Conservation (phyloP, 345 rosid genomes). For the Eucalyptus urophylla region DNA sequence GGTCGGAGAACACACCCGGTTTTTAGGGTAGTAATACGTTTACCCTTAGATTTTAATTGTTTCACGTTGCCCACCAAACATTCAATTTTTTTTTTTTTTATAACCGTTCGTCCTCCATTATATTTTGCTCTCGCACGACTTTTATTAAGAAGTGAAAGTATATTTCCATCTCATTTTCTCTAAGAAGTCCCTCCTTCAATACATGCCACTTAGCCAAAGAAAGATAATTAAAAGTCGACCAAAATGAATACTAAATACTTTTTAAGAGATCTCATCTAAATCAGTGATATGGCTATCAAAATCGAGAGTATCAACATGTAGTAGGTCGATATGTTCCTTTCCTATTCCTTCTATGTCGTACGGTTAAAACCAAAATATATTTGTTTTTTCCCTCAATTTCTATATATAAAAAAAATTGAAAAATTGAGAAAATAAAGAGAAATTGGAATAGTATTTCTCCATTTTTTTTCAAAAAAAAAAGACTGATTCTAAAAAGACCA, state of each 20-base stretch:
- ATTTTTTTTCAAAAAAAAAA: rapidly evolving
- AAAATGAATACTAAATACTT: too few relatives aligned
- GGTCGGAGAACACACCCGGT: not conserved
- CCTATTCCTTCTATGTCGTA: too few relatives aligned
- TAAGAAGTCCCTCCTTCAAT: not conserved
- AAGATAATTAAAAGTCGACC: too few relatives aligned
- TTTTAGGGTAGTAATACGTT: not conserved
- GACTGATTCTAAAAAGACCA: not conserved
- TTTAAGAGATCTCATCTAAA: too few relatives aligned
- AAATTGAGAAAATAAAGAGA: not conserved
- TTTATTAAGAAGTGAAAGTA: not conserved
- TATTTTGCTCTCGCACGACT: not conserved
- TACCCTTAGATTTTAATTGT: not conserved
- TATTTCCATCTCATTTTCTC: not conserved
- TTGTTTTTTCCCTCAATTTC: not conserved
- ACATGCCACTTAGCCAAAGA: too few relatives aligned
- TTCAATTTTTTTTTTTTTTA: too few relatives aligned
- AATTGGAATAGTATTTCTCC: not conserved
- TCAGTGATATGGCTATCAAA: too few relatives aligned
- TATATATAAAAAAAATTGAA: too few relatives aligned
- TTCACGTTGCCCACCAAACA: not conserved
- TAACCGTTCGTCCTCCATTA: not conserved
- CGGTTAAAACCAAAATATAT: too few relatives aligned
- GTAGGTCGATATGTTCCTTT: too few relatives aligned
- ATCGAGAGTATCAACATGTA: too few relatives aligned